These are phyloP conservation scores for Entophlyctis luteolus DNA, from an alignment of 192 early-diverging fungal genomes.

Conservation along the genomic window DNA sequence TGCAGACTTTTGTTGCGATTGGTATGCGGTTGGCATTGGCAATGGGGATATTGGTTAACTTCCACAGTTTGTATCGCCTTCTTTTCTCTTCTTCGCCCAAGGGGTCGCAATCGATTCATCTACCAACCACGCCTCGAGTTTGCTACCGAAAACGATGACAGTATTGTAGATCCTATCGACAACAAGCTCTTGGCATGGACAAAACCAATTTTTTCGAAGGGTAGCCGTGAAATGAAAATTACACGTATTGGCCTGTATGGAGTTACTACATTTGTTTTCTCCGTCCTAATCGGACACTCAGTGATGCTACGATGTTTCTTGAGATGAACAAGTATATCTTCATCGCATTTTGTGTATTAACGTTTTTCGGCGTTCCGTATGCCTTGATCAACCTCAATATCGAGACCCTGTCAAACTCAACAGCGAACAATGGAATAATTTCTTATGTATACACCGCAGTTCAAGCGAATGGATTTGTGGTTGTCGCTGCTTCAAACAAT, in stretches of 20 bases:
- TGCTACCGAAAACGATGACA: neutral
- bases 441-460: neutral
- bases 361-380: neutral
- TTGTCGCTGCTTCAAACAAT: neutral
- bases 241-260: neutral
- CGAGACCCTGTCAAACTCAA: neutral
- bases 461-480: neutral
- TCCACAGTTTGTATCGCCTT: neutral
- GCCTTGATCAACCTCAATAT: constrained; percentile 2
- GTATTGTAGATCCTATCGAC: neutral
- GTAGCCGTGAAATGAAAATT: neutral
- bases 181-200: neutral
- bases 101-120: neutral
- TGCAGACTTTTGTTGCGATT: neutral
- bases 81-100: constrained; percentile 5
- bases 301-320: constrained; percentile 16
- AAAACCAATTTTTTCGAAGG: neutral
- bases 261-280: no score
- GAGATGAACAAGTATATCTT: constrained; percentile 4
- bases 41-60: no score
- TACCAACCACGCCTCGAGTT: constrained; percentile 14
- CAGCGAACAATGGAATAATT: neutral
- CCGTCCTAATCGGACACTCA: no score
- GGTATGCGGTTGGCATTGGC: no score
- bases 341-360: neutral